Base-by-base conservation (phyloP, 1,284 basidiomycete genomes). In the Prillingera fragicola region DNA sequence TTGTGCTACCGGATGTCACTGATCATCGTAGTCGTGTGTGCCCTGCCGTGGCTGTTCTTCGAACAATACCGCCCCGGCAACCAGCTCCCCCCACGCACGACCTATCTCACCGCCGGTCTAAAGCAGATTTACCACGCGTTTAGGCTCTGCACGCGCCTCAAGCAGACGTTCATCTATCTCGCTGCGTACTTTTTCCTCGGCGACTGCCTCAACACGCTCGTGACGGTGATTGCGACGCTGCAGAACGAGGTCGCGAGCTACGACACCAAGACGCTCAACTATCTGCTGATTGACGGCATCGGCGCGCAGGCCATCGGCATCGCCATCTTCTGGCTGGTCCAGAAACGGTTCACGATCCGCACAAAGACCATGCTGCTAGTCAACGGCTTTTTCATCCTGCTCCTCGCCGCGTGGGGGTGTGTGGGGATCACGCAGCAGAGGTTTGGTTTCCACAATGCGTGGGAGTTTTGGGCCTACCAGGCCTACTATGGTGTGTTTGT, bases 251-350 rank as follows among this genome's bases (percentile, higher is more conserved):
- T 59, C 8, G 70, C 64, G 17, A 54, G 52, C 18, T 70, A 59
- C 50, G 55, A 69, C 38, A 59, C 66, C 36, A 61, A 64, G 47
- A 60, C 56, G 17, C 46, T 69, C 27, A 69, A 67, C 41, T 67
- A 65, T 18, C 75, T 87, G 4, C 72, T 87, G 33, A 82, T 87
- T 47, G 83, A 87, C 39, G 85, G 85, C 9, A 83, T 88, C 35
- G 77, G 79, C 0, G 73, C 84, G 0, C 85, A 88, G 71, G 83
- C 75, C 13, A 14, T 15, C 21, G 59, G 62, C 7, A 66, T 69
- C 49, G 84, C 83, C 56, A 52, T 77, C 8, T 86, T 84, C 63
- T 88, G 86, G 86, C 60, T 83, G 7, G 78, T 87, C 6, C 86
- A 89, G 61, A 85, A 83, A 56, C 74, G 70, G 33, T 87, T 74